Base-by-base conservation (phyloP, 345 rosid genomes). In the Luvunga scandens region DNA sequence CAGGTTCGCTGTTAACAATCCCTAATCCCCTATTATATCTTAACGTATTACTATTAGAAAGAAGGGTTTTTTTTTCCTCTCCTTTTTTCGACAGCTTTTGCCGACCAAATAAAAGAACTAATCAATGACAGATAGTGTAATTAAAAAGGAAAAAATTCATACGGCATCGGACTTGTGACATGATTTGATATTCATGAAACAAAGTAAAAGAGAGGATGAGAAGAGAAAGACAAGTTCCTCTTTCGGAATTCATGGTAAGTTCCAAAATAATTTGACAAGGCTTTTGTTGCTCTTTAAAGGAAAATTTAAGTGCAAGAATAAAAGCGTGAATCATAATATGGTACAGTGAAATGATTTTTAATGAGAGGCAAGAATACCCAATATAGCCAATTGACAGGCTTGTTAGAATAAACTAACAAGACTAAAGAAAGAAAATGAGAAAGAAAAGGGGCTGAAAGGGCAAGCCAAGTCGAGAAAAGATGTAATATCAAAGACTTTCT, bases 281-380 rank as follows among this genome's bases (percentile, higher is more conserved):
- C 73, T 71, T 39, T 60, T 24, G 38, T 73, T 74, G 66, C 77
- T 80, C 75, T 83, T 45, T 74, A 71, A 73, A 78, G 77, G 79
- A 80, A 80, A 59, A 55, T 45, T 27, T 3, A 71, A 66, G 60
- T 63, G 74, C 12, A 59, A 77, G 77, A 84, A 71, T 81, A 80
- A 86, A 80, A 83, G 87, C 61, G 9, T 67, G 34, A 50, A 72
- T 75, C 70, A 72, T 79, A 78, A 42, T 65, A 1, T 57, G 61
- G 80, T 73, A 66, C 75, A 64, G 73, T 76, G 81, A 85, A 71
- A 83, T 82, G 80, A 75, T 84, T 85, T 79, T 75, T 57, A 69
- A 72, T 69, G 74, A 74, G 75, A 69, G 71, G 36, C 63, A 76
- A 45, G 81, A 81, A 83, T 83, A 77, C 72, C 76, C 73, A 60